These are phyloP conservation scores for Paecilomyces dactylethromorphus DNA, from an alignment of 2,329 filamentous ascomycete species.

Conservation along the genomic window DNA sequence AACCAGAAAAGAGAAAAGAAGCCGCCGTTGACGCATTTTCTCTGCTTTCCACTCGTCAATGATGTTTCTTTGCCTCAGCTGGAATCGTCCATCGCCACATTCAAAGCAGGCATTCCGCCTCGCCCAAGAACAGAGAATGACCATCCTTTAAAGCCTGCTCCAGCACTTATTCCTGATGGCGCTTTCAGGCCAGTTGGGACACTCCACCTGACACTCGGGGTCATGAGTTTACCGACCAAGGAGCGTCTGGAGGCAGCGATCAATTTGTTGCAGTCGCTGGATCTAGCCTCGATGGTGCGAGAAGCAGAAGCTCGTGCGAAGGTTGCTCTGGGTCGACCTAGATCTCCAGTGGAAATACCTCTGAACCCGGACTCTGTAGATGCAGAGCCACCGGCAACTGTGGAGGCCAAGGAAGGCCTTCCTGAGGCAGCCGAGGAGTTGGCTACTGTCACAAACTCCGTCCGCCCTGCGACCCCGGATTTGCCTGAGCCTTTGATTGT, in stretches of 20 bases:
- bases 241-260: slow-evolving; percentile 44
- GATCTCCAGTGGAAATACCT: neutral
- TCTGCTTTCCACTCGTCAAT: slow-evolving; percentile 56
- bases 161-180: slow-evolving; percentile 49
- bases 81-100: slow-evolving; percentile 53
- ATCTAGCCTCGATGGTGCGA: slow-evolving; percentile 34
- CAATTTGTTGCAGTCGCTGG: slow-evolving; percentile 37
- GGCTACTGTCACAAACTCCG: neutral
- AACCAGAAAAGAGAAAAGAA: slow-evolving; percentile 15
- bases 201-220: slow-evolving; percentile 78
- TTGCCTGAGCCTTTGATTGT: slow-evolving; percentile 31
- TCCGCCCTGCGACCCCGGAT: neutral
- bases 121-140: slow-evolving; percentile 4
- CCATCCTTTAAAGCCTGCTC: slow-evolving; percentile 12
- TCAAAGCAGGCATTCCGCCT: slow-evolving; percentile 50
- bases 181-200: slow-evolving; percentile 73
- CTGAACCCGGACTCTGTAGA: slow-evolving; percentile 21
- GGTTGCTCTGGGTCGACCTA: slow-evolving; percentile 32
- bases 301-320: slow-evolving; percentile 22
- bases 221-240: slow-evolving; percentile 63
- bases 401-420: neutral
- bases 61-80: slow-evolving; percentile 57
- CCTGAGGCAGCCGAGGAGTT: neutral
- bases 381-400: slow-evolving; percentile 30
- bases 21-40: slow-evolving; percentile 39